A percentile compares a stretch with the other conserved stretches of the same genome.
phyloP scores from a whole-genome alignment of 805 yeast genomes.

The Cyberlindnera nakhonratchasimensis region DNA sequence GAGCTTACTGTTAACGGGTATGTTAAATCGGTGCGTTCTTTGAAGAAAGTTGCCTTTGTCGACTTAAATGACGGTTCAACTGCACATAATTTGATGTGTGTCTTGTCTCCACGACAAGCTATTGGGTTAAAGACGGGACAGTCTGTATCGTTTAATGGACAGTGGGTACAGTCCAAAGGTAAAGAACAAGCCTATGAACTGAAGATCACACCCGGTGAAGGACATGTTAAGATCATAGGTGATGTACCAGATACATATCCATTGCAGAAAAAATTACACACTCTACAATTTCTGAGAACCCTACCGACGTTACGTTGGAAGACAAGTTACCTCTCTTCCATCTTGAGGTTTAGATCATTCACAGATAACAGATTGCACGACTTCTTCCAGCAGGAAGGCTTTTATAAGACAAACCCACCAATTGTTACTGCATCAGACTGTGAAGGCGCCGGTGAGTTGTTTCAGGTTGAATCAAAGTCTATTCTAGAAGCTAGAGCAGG shows the following conservation, averaged over 20 bases:
- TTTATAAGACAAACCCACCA: conserved; percentile 81
- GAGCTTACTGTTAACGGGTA: conserved; percentile 60
- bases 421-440: conserved; percentile 86
- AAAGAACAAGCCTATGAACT: conserved; percentile 53
- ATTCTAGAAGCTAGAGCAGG: conserved; percentile 10
- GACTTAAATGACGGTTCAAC: conserved; percentile 80
- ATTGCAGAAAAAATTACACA: conserved; percentile 74
- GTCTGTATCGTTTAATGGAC: conserved; percentile 42
- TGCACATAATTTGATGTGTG: conserved; percentile 50
- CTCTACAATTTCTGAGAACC: conserved; percentile 62
- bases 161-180: conserved; percentile 45
- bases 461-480: conserved; percentile 45
- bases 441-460: conserved; percentile 96
- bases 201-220: conserved; percentile 31
- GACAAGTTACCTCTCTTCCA: conserved; percentile 58
- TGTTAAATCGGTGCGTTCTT: conserved; percentile 65
- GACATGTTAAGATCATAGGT: conserved; percentile 51
- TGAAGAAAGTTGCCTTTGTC: conserved; percentile 76
- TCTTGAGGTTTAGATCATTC: conserved; percentile 69
- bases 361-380: conserved; percentile 51
- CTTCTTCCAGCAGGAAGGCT: conserved; percentile 53
- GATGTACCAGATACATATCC: conserved; percentile 65
- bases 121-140: conserved; percentile 42
- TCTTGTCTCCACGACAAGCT: conserved; percentile 39
- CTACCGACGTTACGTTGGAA: conserved; percentile 79